Evolutionary conservation across 305 asterid species (phyloP).

Genomic region (Fraxinus angustifolia): DNA sequence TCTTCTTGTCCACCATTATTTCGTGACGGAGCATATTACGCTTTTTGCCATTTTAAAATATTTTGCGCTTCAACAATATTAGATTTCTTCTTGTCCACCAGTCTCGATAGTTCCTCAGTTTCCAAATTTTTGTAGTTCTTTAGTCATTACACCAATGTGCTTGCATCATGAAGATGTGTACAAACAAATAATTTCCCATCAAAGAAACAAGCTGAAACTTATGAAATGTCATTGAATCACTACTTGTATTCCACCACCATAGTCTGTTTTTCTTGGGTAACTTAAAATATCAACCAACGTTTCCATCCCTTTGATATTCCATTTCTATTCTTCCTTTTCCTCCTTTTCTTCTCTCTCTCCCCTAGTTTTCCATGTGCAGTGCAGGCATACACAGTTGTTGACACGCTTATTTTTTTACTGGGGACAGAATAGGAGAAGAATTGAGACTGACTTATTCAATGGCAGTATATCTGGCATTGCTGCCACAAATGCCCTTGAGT

Average conservation of each 20-base stretch:
- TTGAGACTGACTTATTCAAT: slow-evolving; percentile 70
- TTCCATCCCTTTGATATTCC: neutral
- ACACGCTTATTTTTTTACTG: slow-evolving; percentile 27
- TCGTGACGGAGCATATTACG: neutral
- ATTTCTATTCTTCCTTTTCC: neutral
- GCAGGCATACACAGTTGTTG: slow-evolving; percentile 15
- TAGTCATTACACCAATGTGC: neutral
- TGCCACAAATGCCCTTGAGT: slow-evolving; percentile 96
- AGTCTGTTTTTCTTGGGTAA: neutral
- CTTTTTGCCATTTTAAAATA: neutral
- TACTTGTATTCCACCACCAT: neutral
- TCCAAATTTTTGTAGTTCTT: neutral
- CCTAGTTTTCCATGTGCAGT: neutral
- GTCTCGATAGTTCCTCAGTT: neutral
- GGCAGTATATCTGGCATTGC: slow-evolving; percentile 81
- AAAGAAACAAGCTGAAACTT: neutral
- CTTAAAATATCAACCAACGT: neutral
- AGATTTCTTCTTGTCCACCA: too few relatives aligned
- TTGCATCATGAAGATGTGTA: neutral
- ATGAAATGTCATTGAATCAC: neutral
- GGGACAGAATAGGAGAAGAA: slow-evolving; percentile 84
- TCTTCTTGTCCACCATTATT: neutral
- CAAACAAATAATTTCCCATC: neutral
- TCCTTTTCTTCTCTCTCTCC: neutral
- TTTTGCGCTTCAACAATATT: neutral